Percentiles rank a stretch among this genome's conserved stretches.
Evolutionary conservation across 2,329 filamentous ascomycete species (phyloP).

Genomic region (Macrophomina phaseolina): DNA sequence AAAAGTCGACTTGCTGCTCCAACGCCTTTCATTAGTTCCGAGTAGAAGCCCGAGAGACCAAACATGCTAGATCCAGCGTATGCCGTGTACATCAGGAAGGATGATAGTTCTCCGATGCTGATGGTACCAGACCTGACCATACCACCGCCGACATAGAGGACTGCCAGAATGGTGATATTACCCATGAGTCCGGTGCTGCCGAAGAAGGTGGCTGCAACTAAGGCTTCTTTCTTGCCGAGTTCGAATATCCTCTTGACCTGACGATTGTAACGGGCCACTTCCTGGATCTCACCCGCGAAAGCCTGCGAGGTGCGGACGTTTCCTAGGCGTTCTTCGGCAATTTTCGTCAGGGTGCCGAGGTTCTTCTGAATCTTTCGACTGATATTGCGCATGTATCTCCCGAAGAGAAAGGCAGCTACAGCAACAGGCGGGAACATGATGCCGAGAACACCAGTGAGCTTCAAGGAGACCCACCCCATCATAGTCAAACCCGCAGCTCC

Average conservation of each 20-base stretch:
- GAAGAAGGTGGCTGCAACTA: constrained; percentile 92
- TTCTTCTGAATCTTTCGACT: constrained; percentile 94
- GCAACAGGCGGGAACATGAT: constrained; percentile 91
- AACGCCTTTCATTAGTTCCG: constrained; percentile 98
- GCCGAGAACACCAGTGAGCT: constrained; percentile 84
- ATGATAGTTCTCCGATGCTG: constrained; percentile 89
- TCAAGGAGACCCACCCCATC: constrained; percentile 95
- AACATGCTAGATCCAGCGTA: constrained; percentile 87
- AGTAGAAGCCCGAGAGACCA: constrained; percentile 94
- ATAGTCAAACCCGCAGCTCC: constrained; percentile 86
- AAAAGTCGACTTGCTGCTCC: constrained; percentile 96
- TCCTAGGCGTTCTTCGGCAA: constrained; percentile 95
- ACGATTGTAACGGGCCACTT: constrained; percentile 87
- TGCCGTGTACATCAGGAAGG: constrained; percentile 98
- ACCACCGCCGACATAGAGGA: constrained; percentile 87
- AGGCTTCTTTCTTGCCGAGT: constrained; percentile 83
- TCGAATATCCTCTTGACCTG: constrained; percentile 92
- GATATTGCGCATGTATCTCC: constrained; percentile 83
- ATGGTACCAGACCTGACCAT: constrained; percentile 88
- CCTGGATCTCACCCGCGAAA: constrained; percentile 90
- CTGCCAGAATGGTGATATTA: constrained; percentile 92
- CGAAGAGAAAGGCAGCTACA: constrained; percentile 89
- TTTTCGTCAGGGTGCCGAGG: constrained; percentile 89
- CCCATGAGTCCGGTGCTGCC: constrained; percentile 85
- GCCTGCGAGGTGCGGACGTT: constrained; percentile 97